phyloP scores from a whole-genome alignment of 1,139 yeast genomes.

The Candida dubliniensis region DNA sequence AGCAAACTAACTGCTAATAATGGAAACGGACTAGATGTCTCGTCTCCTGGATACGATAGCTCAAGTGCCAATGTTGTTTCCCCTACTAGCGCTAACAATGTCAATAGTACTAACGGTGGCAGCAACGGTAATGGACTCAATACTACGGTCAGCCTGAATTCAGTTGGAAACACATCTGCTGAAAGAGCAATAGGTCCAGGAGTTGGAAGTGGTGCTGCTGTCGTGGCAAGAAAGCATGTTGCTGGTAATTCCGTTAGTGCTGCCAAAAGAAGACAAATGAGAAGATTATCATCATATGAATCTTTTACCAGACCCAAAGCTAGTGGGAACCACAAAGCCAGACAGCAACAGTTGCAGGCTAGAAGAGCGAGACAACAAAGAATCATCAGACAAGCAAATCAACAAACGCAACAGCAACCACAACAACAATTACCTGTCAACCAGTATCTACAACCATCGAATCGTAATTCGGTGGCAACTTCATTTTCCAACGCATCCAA shows the following conservation, averaged over 20 bases:
- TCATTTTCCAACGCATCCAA: constrained; percentile 77
- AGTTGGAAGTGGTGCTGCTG: constrained; percentile 1
- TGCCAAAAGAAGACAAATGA: constrained; percentile 16
- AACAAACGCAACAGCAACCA: constrained; percentile 13
- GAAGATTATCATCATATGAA: constrained; percentile 45
- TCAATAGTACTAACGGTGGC: not conserved
- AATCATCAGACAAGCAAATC: constrained; percentile 15
- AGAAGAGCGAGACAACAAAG: constrained; percentile 26
- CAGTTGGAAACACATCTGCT: not conserved
- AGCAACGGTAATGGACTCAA: not conserved
- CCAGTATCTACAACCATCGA: constrained; percentile 24
- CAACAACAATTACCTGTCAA: constrained; percentile 12
- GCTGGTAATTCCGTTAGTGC: constrained; percentile 8
- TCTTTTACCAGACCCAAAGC: constrained; percentile 42
- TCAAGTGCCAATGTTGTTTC: not conserved
- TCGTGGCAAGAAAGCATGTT: constrained; percentile 1
- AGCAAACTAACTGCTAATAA: constrained; percentile 4
- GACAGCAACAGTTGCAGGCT: constrained; percentile 14
- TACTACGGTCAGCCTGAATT: constrained; percentile 1
- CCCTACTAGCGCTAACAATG: not conserved
- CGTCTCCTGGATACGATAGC: constrained; percentile 1
- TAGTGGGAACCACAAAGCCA: constrained; percentile 12
- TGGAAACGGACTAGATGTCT: not conserved
- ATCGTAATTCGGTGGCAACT: constrained; percentile 51
- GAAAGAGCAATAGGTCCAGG: not conserved